These are phyloP conservation scores for Leptosphaerulina australis DNA, from an alignment of 2,329 filamentous ascomycete genomes.

Conservation along the genomic window DNA sequence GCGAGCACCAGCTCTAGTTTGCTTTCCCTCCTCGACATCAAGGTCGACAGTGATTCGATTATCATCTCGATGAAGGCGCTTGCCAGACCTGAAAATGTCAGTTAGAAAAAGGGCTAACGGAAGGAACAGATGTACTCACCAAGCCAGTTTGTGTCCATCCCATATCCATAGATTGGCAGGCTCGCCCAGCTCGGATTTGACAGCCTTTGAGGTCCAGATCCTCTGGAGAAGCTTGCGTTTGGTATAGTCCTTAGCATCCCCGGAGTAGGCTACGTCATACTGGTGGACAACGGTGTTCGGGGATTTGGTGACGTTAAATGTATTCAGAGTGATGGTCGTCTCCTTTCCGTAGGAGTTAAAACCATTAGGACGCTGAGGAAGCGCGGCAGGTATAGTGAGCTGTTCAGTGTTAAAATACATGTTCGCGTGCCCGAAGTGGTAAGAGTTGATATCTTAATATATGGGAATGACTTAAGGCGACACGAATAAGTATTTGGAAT, in stretches of 20 bases:
- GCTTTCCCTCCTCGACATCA: slow-evolving; percentile 63
- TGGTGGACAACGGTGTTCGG: slow-evolving; percentile 72
- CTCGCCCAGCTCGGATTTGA: slow-evolving; percentile 61
- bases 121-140: slow-evolving; percentile 60
- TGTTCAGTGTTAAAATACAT: slow-evolving; percentile 33
- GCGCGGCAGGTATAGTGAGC: slow-evolving; percentile 31
- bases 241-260: slow-evolving; percentile 60
- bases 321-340: slow-evolving; percentile 66
- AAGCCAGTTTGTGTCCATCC: slow-evolving; percentile 85
- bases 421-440: slow-evolving; percentile 26
- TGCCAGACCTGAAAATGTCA: slow-evolving; percentile 35
- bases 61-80: slow-evolving; percentile 36
- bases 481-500: slow-evolving; percentile 18
- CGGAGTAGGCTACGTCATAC: slow-evolving; percentile 73
- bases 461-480: slow-evolving; percentile 3
- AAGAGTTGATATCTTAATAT: slow-evolving; percentile 22
- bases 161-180: slow-evolving; percentile 67
- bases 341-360: slow-evolving; percentile 50
- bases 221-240: slow-evolving; percentile 74
- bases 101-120: neutral
- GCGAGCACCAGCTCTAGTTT: slow-evolving; percentile 19
- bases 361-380: slow-evolving; percentile 46
- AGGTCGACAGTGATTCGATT: slow-evolving; percentile 68
- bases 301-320: slow-evolving; percentile 70
- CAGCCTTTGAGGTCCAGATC: slow-evolving; percentile 71